Percentiles rank a stretch among this genome's conserved stretches.
Conservation (phyloP, 2,329 filamentous ascomycete species). For the Fusarium fujikuroi region DNA sequence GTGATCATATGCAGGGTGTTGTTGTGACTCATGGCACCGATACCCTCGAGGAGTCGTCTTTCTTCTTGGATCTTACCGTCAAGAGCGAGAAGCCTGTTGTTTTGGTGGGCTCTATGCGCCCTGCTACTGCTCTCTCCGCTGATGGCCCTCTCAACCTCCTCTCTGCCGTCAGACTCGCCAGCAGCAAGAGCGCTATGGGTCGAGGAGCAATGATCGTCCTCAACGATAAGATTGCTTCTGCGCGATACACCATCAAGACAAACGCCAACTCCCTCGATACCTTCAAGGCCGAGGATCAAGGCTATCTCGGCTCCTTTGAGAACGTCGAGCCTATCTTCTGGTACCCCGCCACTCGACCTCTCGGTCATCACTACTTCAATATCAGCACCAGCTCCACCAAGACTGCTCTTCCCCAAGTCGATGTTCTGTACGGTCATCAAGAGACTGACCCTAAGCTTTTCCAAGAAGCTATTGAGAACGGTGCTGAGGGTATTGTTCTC, state of each 20-base stretch:
- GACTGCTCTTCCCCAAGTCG: slow-evolving; percentile 61
- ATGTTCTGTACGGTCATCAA: slow-evolving; percentile 65
- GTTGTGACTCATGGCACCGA: slow-evolving; percentile 74
- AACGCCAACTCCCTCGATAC: slow-evolving; percentile 71
- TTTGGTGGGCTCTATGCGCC: slow-evolving; percentile 70
- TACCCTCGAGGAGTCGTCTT: slow-evolving; percentile 69
- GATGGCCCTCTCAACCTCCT: slow-evolving; percentile 71
- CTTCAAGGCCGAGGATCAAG: slow-evolving; percentile 66
- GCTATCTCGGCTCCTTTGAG: slow-evolving; percentile 67
- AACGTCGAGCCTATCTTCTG: slow-evolving; percentile 69
- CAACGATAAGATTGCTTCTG: slow-evolving; percentile 67
- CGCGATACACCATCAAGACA: slow-evolving; percentile 68
- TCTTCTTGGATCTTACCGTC: slow-evolving; percentile 68
- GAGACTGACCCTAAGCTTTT: slow-evolving; percentile 59
- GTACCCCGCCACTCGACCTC: slow-evolving; percentile 60
- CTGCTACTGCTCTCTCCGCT: slow-evolving; percentile 68
- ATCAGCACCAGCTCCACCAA: slow-evolving; percentile 43
- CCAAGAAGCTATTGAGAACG: slow-evolving; percentile 56
- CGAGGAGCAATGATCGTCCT: slow-evolving; percentile 68
- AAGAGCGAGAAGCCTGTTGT: slow-evolving; percentile 68
- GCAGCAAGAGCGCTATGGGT: slow-evolving; percentile 53
- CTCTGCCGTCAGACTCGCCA: slow-evolving; percentile 67
- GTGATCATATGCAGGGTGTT: slow-evolving; percentile 56
- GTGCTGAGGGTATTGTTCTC: slow-evolving; percentile 64
- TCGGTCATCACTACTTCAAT: slow-evolving; percentile 57